Conservation (phyloP, 345 rosid species). For the Litchi chinensis region DNA sequence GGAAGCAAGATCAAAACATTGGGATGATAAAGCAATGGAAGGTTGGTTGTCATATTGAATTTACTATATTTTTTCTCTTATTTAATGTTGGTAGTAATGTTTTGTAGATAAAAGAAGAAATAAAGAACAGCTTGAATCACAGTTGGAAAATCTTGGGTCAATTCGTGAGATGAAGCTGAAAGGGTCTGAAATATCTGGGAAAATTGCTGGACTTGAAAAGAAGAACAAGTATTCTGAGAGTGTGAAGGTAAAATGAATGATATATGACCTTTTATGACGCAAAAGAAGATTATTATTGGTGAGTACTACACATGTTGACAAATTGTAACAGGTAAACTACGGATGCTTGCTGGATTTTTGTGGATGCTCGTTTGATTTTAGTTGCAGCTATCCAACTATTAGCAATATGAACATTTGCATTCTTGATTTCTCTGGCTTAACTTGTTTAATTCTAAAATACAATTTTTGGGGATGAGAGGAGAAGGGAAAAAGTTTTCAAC, state of each 20-base stretch:
- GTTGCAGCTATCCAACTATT: not conserved
- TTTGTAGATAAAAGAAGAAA: slow-evolving; percentile 67
- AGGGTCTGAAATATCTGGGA: slow-evolving; percentile 92
- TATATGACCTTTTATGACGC: not conserved
- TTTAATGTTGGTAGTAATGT: slow-evolving; percentile 29
- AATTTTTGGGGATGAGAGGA: not conserved
- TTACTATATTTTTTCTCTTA: slow-evolving; percentile 8
- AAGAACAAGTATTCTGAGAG: slow-evolving; percentile 94
- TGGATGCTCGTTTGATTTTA: not conserved
- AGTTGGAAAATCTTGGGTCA: slow-evolving; percentile 87
- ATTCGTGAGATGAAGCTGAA: slow-evolving; percentile 91
- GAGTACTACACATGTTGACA: not conserved
- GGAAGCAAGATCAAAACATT: slow-evolving; percentile 95
- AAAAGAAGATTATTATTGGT: slow-evolving; percentile 1
- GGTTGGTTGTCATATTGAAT: slow-evolving; percentile 44
- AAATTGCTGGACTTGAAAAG: slow-evolving; percentile 92
- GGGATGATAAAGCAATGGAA: slow-evolving; percentile 97
- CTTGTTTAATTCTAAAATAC: not conserved
- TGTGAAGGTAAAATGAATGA: slow-evolving; percentile 65
- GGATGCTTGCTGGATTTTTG: not conserved
- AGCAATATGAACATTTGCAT: not conserved
- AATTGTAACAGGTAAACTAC: not conserved
- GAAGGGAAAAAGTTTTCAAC: not conserved
- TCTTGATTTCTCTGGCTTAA: not conserved
- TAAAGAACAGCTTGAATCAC: slow-evolving; percentile 76